These are phyloP conservation scores for Lathyrus oleraceus DNA, from an alignment of 306 rosid genomes.

Conservation along the genomic window DNA sequence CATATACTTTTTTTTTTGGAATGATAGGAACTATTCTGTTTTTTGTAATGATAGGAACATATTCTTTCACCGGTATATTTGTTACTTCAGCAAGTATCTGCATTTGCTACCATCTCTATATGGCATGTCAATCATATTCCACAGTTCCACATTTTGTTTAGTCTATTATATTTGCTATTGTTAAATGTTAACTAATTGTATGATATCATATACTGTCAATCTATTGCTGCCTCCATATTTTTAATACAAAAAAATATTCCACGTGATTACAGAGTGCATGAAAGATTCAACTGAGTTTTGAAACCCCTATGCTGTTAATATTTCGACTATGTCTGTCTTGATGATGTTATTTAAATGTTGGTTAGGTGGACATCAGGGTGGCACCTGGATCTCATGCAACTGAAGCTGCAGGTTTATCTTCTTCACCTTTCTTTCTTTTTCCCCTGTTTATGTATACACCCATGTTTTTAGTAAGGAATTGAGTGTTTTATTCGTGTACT, in stretches of 20 bases:
- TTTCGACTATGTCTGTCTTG: constrained; percentile 30
- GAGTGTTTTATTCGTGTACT: constrained; percentile 16
- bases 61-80: background rate
- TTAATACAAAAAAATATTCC: background rate
- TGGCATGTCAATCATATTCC: constrained; percentile 10
- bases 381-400: constrained; percentile 98
- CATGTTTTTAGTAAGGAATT: background rate
- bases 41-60: background rate
- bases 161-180: background rate
- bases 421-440: constrained; percentile 19
- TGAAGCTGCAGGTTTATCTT: constrained; percentile 71
- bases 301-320: background rate
- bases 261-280: background rate
- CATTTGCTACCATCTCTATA: background rate
- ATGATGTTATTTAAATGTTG: constrained; percentile 22
- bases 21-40: too few relatives aligned
- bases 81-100: constrained; percentile 5
- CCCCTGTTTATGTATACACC: background rate
- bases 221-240: background rate
- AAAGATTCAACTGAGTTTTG: constrained; percentile 29
- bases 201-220: constrained; percentile 2
- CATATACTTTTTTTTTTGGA: background rate
- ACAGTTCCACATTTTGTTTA: background rate
- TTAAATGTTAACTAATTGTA: background rate
- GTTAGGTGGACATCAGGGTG: constrained; percentile 88